Evolutionary conservation across 192 early-diverging fungal species (phyloP).

Genomic region (Spinellus fusiger): DNA sequence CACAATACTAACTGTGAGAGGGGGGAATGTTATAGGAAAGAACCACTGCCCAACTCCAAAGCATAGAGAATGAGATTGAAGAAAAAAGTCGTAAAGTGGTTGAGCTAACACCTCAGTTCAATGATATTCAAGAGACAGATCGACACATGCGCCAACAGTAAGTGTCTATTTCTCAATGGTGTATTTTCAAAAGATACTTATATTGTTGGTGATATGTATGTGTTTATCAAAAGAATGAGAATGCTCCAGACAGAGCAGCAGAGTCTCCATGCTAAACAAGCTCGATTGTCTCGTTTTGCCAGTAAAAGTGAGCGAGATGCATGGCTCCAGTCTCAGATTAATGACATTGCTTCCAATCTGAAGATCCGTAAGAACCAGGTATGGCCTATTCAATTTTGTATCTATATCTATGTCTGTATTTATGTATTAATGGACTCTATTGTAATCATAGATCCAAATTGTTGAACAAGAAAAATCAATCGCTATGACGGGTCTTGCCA

Average conservation of each 20-base stretch:
- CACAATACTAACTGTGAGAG: neutral
- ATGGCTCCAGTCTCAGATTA: conserved; percentile 70
- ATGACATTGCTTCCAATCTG: conserved; percentile 49
- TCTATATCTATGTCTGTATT: neutral
- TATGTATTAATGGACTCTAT: neutral
- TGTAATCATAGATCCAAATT: conserved; percentile 12
- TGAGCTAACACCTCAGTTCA: conserved; percentile 57
- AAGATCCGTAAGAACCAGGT: conserved; percentile 49
- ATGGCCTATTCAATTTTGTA: conserved; percentile 1
- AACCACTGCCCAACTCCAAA: conserved; percentile 15
- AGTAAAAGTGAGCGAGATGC: conserved; percentile 71
- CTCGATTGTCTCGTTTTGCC: conserved; percentile 71
- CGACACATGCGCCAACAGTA: conserved; percentile 61
- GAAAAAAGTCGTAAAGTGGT: conserved; percentile 62
- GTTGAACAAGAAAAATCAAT: conserved; percentile 34
- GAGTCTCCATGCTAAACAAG: conserved; percentile 81
- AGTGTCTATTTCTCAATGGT: neutral
- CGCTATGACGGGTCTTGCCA: neutral
- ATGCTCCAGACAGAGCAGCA: conserved; percentile 63
- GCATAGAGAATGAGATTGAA: conserved; percentile 50
- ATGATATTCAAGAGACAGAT: conserved; percentile 53
- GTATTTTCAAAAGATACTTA: neutral
- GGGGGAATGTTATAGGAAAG: conserved; percentile 8
- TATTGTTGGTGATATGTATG: neutral
- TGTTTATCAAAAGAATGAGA: conserved; percentile 27